Percentiles rank a stretch among this genome's conserved stretches.
These are phyloP conservation scores for Flaveria floridana DNA, from an alignment of 140 eudicot species.

Conservation along the genomic window DNA sequence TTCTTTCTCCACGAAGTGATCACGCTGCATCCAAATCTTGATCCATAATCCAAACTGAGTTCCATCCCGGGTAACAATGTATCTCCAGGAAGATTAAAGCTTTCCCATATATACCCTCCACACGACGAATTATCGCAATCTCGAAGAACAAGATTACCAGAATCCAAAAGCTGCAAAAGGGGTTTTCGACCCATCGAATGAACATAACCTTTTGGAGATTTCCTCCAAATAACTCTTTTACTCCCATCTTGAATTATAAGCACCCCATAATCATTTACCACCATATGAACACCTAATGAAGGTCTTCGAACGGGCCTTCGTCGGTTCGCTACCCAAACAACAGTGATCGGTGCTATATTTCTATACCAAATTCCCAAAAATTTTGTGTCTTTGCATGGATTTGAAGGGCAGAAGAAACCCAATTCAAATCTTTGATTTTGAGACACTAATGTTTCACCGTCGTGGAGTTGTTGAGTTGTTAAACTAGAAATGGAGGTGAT, in stretches of 20 bases:
- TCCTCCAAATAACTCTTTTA: conserved; percentile 30
- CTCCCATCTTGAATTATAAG: conserved; percentile 34
- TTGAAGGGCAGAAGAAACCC: conserved; percentile 50
- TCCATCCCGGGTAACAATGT: conserved; percentile 53
- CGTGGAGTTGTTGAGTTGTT: conserved; percentile 31
- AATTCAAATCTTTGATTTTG: conserved; percentile 45
- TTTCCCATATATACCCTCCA: conserved; percentile 41
- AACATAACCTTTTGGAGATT: conserved; percentile 21
- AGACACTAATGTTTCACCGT: conserved; percentile 50
- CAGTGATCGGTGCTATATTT: conserved; percentile 31
- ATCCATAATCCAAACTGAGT: conserved; percentile 38
- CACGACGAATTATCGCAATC: conserved; percentile 28
- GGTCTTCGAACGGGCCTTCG: conserved; percentile 28
- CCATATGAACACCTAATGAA: conserved; percentile 13
- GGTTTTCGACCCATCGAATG: conserved; percentile 24
- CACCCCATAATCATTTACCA: conserved; percentile 31
- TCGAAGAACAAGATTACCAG: conserved; percentile 50
- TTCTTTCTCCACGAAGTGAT: conserved; percentile 45
- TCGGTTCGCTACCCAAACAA: conserved; percentile 60
- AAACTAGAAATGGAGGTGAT: conserved; percentile 24
- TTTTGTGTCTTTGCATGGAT: conserved; percentile 34
- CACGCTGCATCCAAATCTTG: conserved; percentile 10
- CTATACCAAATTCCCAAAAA: conserved; percentile 59
- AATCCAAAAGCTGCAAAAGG: conserved; percentile 39
- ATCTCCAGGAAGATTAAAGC: conserved; percentile 44